Percentiles rank a stretch among this genome's conserved stretches.
Evolutionary conservation across 495 filamentous ascomycete species (phyloP).

Genomic region (Friedmanniomyces endolithicus): DNA sequence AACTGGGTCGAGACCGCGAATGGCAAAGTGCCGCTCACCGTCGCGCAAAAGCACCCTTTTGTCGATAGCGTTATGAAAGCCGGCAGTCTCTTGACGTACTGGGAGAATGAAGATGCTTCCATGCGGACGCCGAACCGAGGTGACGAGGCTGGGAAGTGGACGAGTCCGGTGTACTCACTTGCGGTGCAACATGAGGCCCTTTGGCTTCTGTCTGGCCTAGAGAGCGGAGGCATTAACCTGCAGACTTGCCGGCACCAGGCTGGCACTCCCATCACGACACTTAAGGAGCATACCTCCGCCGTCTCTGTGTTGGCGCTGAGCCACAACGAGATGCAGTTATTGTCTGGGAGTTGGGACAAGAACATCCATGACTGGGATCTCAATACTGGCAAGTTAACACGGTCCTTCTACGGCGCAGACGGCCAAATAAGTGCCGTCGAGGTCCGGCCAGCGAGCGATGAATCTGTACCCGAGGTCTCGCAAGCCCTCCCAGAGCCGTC

Average conservation of each 20-base stretch:
- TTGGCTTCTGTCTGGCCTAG: constrained; percentile 81
- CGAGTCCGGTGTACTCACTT: constrained; percentile 87
- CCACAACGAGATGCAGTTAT: constrained; percentile 70
- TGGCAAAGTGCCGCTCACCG: constrained; percentile 82
- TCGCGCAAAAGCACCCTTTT: constrained; percentile 92
- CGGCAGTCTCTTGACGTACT: constrained; percentile 85
- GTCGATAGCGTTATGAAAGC: constrained; percentile 95
- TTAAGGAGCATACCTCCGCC: constrained; percentile 79
- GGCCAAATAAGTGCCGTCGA: constrained; percentile 83
- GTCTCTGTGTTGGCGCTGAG: constrained; percentile 78
- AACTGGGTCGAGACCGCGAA: constrained; percentile 94
- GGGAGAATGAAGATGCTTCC: constrained; percentile 71
- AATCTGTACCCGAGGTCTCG: constrained; percentile 62
- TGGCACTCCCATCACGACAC: constrained; percentile 68
- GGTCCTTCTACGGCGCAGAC: constrained; percentile 61
- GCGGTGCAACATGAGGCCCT: constrained; percentile 80
- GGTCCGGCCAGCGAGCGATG: constrained; percentile 60
- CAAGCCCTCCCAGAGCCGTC: constrained; percentile 38
- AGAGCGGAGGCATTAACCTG: constrained; percentile 84
- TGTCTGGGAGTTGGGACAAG: constrained; percentile 97
- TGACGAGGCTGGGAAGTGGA: constrained; percentile 39
- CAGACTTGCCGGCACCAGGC: constrained; percentile 93
- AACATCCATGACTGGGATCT: constrained; percentile 89
- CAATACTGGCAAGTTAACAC: constrained; percentile 66
- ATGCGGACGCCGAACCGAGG: constrained; percentile 18